Evolutionary conservation across 495 filamentous ascomycete genomes (phyloP).

Genomic region (Penicillium paradoxum): DNA sequence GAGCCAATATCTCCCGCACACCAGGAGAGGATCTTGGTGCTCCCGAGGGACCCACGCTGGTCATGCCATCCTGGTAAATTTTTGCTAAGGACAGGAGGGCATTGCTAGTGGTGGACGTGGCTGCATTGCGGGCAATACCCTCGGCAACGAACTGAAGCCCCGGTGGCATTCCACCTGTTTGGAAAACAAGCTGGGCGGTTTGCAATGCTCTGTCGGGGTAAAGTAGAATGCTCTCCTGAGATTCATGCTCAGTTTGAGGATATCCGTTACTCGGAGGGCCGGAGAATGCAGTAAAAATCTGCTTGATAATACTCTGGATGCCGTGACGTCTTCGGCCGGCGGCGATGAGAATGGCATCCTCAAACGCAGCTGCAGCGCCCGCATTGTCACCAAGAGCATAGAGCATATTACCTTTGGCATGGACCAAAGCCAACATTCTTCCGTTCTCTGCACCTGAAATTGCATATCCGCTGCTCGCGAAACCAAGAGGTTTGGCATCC

Average conservation of each 20-base stretch:
- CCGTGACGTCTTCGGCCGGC: constrained; percentile 66
- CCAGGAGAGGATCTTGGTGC: constrained; percentile 60
- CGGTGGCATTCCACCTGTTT: constrained; percentile 70
- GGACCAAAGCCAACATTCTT: constrained; percentile 83
- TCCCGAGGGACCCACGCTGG: constrained; percentile 57
- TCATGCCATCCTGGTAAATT: constrained; percentile 98
- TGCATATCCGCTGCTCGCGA: constrained; percentile 78
- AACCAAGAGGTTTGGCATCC: constrained; percentile 47
- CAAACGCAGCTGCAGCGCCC: constrained; percentile 84
- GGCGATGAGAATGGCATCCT: constrained; percentile 89
- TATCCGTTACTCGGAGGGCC: constrained; percentile 31
- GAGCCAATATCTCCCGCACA: constrained; percentile 87
- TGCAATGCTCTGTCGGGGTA: constrained; percentile 78
- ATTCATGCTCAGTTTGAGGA: constrained; percentile 22
- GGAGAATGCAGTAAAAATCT: constrained; percentile 69
- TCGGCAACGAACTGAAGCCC: constrained; percentile 73
- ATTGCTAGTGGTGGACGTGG: constrained; percentile 91
- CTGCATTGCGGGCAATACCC: constrained; percentile 69
- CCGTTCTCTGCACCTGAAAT: constrained; percentile 89
- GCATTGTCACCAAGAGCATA: constrained; percentile 85
- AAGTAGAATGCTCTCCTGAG: constrained; percentile 65
- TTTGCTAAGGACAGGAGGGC: constrained; percentile 92
- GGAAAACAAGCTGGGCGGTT: constrained; percentile 82
- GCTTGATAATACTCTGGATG: constrained; percentile 74
- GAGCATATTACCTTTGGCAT: constrained; percentile 97